Evolutionary conservation across 805 yeast genomes (phyloP).

Genomic region (Saccharomycopsis lassenensis): DNA sequence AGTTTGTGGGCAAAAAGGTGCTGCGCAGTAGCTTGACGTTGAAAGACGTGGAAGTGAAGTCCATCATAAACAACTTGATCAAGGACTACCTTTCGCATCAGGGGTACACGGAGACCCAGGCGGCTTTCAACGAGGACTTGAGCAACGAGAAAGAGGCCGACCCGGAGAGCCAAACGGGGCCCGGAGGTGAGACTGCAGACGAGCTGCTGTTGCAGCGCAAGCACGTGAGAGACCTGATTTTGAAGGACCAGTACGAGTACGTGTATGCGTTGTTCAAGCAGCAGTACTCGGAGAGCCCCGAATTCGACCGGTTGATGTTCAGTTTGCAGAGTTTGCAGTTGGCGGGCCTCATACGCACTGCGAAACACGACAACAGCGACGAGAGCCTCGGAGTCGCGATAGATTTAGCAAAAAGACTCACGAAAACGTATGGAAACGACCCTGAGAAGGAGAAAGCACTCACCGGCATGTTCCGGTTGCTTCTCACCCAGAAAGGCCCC

Average conservation of each 20-base stretch:
- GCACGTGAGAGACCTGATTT: too few relatives aligned
- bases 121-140: slow-evolving; percentile 40
- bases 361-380: neutral
- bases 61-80: slow-evolving; percentile 23
- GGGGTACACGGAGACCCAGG: slow-evolving; percentile 45
- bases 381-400: slow-evolving; percentile 8
- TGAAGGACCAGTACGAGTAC: too few relatives aligned
- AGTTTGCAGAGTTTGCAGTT: too few relatives aligned
- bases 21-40: slow-evolving; percentile 1
- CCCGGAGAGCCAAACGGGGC: too few relatives aligned
- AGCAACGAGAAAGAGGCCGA: slow-evolving; percentile 23
- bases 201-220: too few relatives aligned
- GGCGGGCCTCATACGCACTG: too few relatives aligned
- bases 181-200: too few relatives aligned
- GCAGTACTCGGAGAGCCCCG: too few relatives aligned
- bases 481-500: slow-evolving; percentile 2
- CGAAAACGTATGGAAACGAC: slow-evolving; percentile 1
- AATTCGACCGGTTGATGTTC: too few relatives aligned
- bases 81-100: slow-evolving; percentile 44
- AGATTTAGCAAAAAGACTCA: slow-evolving; percentile 6
- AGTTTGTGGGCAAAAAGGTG: neutral
- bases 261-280: too few relatives aligned
- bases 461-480: slow-evolving; percentile 7
- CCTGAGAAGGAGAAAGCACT: slow-evolving; percentile 1
- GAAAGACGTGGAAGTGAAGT: slow-evolving; percentile 12